Conservation (phyloP, 352 stramenopile genomes). For the Pythium brachiatum region DNA sequence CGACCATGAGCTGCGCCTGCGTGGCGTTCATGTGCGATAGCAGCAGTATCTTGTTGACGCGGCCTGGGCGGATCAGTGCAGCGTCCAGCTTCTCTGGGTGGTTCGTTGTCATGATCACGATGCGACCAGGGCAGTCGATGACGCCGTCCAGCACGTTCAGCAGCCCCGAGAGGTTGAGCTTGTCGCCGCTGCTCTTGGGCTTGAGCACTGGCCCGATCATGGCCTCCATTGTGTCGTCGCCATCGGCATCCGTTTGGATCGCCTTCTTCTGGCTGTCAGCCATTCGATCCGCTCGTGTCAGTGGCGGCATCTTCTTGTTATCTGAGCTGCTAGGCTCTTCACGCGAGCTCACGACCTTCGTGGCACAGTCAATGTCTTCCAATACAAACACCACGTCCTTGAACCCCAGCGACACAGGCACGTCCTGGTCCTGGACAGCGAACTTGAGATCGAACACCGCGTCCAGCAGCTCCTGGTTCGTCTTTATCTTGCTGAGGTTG, state of each 20-base stretch:
- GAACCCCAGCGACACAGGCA: neutral
- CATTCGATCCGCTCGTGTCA: slow-evolving; percentile 3
- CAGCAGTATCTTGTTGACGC: neutral
- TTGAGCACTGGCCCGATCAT: slow-evolving; percentile 9
- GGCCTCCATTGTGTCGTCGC: slow-evolving; percentile 7
- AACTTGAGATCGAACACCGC: slow-evolving; percentile 1
- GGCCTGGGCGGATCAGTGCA: neutral
- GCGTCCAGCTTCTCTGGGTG: neutral
- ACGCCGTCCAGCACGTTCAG: neutral
- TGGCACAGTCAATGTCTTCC: neutral
- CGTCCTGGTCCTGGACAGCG: neutral
- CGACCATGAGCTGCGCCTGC: neutral
- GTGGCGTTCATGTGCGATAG: neutral
- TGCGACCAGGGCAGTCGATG: neutral
- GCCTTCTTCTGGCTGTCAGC: slow-evolving; percentile 18
- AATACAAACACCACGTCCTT: neutral
- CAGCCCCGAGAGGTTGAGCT: neutral
- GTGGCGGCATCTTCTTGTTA: slow-evolving; percentile 11
- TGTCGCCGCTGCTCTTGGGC: slow-evolving; percentile 19
- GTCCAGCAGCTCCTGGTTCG: slow-evolving; percentile 1
- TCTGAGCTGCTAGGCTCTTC: slow-evolving; percentile 7
- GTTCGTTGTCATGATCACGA: slow-evolving; percentile 3
- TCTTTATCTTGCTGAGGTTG: slow-evolving; percentile 1
- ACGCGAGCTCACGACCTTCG: neutral
- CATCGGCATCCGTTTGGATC: neutral